phyloP scores from a whole-genome alignment of 352 stramenopile species.

The Phytophthora ramorum region DNA sequence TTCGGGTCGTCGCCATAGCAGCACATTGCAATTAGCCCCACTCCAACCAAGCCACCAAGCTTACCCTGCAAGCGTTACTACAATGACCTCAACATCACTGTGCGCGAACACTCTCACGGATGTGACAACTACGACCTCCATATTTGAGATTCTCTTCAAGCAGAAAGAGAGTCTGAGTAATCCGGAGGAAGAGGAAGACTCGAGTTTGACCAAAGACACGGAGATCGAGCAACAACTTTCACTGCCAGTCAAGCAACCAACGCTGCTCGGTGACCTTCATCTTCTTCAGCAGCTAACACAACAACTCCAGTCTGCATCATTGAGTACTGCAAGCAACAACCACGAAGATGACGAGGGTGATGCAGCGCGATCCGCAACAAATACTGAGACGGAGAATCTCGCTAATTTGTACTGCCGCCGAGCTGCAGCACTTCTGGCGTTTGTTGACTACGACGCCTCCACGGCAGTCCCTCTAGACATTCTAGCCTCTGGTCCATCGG shows the following conservation, averaged over 20 bases:
- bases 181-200: conserved; percentile 21
- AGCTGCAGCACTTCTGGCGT: conserved; percentile 41
- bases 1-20: not conserved
- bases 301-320: conserved; percentile 28
- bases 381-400: conserved; percentile 28
- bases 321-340: conserved; percentile 28
- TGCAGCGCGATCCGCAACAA: not conserved
- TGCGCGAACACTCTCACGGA: conserved; percentile 4
- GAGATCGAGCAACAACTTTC: conserved; percentile 15
- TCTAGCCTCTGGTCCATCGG: conserved; percentile 17
- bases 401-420: conserved; percentile 44
- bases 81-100: conserved; percentile 24
- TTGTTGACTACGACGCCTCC: conserved; percentile 50
- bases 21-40: conserved; percentile 32
- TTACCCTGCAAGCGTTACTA: conserved; percentile 1
- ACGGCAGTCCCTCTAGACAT: conserved; percentile 33
- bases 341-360: conserved; percentile 26
- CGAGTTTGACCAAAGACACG: conserved; percentile 7
- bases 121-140: conserved; percentile 17
- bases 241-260: conserved; percentile 28
- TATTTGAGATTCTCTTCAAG: conserved; percentile 42
- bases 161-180: conserved; percentile 19
- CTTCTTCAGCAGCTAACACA: conserved; percentile 34
- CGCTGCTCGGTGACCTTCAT: conserved; percentile 33
- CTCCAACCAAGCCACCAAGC: not conserved